Conservation (phyloP, 1,284 basidiomycete genomes). For the Acaromyces ingoldii region DNA sequence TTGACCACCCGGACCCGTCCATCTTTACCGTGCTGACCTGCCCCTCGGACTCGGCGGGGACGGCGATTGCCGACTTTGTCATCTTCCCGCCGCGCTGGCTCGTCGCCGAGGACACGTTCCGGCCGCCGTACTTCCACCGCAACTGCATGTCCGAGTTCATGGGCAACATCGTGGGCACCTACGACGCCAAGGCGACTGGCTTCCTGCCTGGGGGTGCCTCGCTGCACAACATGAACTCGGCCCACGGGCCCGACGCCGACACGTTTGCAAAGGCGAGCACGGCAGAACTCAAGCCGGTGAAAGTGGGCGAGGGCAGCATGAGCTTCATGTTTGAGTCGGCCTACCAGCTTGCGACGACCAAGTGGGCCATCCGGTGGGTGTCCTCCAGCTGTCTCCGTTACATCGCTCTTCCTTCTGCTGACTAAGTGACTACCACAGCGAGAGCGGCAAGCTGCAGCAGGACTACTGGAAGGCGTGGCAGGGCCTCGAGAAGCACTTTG, state of each 20-base stretch:
- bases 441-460: slow-evolving; percentile 36
- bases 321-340: slow-evolving; percentile 44
- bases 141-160: slow-evolving; percentile 32
- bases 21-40: slow-evolving; percentile 43
- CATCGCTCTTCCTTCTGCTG: too few relatives aligned
- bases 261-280: slow-evolving; percentile 22
- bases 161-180: slow-evolving; percentile 25
- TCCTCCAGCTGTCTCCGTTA: too few relatives aligned
- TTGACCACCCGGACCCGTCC: slow-evolving; percentile 52
- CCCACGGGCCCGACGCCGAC: slow-evolving; percentile 40
- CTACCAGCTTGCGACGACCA: slow-evolving; percentile 37
- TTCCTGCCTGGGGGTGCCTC: slow-evolving; percentile 34
- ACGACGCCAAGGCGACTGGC: slow-evolving; percentile 28
- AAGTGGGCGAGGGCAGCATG: slow-evolving; percentile 32
- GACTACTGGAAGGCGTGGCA: slow-evolving; percentile 32
- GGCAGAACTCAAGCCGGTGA: slow-evolving; percentile 22
- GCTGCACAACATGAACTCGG: slow-evolving; percentile 37
- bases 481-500: slow-evolving; percentile 16
- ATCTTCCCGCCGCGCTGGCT: slow-evolving; percentile 29
- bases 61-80: slow-evolving; percentile 53
- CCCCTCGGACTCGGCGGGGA: slow-evolving; percentile 59
- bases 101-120: slow-evolving; percentile 23
- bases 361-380: slow-evolving; percentile 24
- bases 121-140: slow-evolving; percentile 28
- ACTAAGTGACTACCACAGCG: slow-evolving; percentile 4